Conservation (phyloP, 179 eudicot genomes). For the Kewa caespitosa region DNA sequence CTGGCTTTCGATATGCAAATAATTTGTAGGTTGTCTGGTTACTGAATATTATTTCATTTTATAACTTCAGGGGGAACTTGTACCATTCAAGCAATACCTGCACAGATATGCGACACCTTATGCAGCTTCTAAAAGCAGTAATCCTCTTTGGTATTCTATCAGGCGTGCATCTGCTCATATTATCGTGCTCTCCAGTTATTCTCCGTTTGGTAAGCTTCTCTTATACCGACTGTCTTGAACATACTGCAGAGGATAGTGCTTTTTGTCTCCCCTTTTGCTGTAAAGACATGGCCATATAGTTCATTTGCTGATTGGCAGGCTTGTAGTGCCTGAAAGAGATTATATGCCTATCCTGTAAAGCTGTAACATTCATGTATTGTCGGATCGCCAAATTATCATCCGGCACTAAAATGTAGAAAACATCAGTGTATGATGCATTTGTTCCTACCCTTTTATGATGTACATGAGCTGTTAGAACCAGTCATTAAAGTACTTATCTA, state of each 20-base stretch:
- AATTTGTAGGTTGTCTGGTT: neutral
- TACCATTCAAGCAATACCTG: constrained; percentile 74
- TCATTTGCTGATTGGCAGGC: neutral
- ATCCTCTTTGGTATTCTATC: constrained; percentile 89
- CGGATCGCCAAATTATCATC: too few species aligned
- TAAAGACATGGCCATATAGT: neutral
- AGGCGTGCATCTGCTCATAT: constrained; percentile 95
- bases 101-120: constrained; percentile 80
- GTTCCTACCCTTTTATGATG: too few species aligned
- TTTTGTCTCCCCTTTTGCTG: neutral
- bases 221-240: neutral
- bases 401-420: too few species aligned
- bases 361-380: too few species aligned
- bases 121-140: constrained; percentile 65
- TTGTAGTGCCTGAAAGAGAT: neutral
- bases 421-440: too few species aligned
- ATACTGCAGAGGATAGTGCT: neutral
- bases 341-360: neutral
- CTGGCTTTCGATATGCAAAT: neutral
- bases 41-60: neutral
- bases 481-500: too few species aligned
- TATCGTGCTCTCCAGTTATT: constrained; percentile 89
- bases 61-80: constrained; percentile 61
- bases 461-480: too few species aligned
- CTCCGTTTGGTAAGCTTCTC: constrained; percentile 76